phyloP scores from a whole-genome alignment of 2,329 filamentous ascomycete genomes.

The Monilinia fructicola region DNA sequence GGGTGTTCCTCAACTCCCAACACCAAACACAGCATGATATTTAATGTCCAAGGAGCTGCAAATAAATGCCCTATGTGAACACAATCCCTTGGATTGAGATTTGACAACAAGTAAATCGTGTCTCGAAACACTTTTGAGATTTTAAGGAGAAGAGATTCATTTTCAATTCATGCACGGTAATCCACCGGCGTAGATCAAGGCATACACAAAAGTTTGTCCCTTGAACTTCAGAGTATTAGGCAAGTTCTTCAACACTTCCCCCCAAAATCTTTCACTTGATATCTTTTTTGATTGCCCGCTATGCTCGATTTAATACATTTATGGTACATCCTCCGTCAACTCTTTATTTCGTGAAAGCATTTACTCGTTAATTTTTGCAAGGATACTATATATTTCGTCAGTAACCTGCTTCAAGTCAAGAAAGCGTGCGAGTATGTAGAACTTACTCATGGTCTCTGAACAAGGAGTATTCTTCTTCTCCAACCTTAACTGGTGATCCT shows the following conservation, averaged over 20 bases:
- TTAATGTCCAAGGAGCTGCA: background rate
- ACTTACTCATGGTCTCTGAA: conserved; percentile 98
- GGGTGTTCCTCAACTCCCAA: no score
- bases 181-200: conserved; percentile 24
- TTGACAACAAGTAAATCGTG: background rate
- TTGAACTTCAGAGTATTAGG: conserved; percentile 18
- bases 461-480: conserved; percentile 92
- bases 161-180: conserved; percentile 28
- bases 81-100: conserved; percentile 16
- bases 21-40: background rate
- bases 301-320: conserved; percentile 36
- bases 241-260: conserved; percentile 6
- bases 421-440: conserved; percentile 12
- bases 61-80: background rate
- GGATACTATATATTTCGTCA: conserved; percentile 63
- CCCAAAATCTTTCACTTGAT: conserved; percentile 21
- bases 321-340: conserved; percentile 31
- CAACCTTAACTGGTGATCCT: conserved; percentile 93
- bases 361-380: conserved; percentile 99
- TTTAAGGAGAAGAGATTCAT: conserved; percentile 32
- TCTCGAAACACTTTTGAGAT: conserved; percentile 15
- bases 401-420: conserved; percentile 2
- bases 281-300: conserved; percentile 25
- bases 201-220: conserved; percentile 22
- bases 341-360: conserved; percentile 32